These are phyloP conservation scores for Anacardium occidentale DNA, from an alignment of 345 rosid genomes.

Conservation along the genomic window DNA sequence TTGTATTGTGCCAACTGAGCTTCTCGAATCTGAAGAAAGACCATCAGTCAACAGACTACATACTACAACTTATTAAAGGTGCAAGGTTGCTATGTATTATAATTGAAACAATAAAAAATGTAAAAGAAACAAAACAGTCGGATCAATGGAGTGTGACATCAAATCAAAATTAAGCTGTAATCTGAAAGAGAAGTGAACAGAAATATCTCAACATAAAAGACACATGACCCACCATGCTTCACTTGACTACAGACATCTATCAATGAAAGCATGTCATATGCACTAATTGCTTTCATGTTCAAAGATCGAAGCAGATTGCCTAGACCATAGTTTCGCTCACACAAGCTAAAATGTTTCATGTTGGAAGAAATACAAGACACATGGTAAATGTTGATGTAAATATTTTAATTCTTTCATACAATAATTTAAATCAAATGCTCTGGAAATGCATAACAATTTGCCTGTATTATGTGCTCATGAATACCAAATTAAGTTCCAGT, in stretches of 20 bases:
- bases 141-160: background rate
- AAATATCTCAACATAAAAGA: background rate
- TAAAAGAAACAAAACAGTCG: background rate
- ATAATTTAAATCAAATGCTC: background rate
- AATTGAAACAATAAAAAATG: background rate
- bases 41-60: constrained; percentile 17
- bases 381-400: background rate
- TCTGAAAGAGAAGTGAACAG: background rate
- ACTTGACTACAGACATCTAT: background rate
- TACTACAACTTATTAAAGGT: background rate
- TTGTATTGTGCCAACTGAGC: constrained; percentile 94
- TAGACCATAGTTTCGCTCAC: background rate
- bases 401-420: background rate
- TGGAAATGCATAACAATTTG: background rate
- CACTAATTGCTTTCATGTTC: background rate
- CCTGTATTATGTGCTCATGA: background rate
- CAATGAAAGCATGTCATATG: background rate
- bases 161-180: background rate
- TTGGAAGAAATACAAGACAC: background rate
- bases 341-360: background rate
- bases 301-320: background rate
- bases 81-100: background rate
- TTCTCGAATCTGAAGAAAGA: constrained; percentile 67
- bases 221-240: background rate
- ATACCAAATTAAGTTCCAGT: background rate